A percentile compares a stretch with the other conserved stretches of the same genome.
phyloP scores from a whole-genome alignment of 1,284 basidiomycete genomes.

The Sporisorium iseilematis-ciliati region DNA sequence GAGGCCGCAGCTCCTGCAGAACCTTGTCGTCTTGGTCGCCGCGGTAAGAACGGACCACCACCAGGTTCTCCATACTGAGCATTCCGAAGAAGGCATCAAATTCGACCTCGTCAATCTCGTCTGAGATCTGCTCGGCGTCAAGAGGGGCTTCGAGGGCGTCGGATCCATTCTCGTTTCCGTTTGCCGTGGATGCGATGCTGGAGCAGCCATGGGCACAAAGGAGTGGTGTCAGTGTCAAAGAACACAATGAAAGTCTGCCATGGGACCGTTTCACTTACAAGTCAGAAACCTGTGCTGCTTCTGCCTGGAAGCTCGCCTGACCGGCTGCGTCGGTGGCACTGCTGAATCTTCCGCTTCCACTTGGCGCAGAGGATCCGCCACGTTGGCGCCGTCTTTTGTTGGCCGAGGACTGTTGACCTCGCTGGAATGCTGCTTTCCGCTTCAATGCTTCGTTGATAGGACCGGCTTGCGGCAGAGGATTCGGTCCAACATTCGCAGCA shows the following conservation, averaged over 20 bases:
- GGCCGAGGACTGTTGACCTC: slow-evolving; percentile 57
- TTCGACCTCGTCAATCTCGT: slow-evolving; percentile 44
- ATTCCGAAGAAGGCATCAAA: slow-evolving; percentile 83
- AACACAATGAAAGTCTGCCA: no score
- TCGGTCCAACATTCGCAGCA: slow-evolving; percentile 19
- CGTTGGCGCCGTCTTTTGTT: slow-evolving; percentile 70
- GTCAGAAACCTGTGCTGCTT: slow-evolving; percentile 75
- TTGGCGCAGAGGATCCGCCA: slow-evolving; percentile 52
- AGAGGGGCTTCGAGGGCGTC: slow-evolving; percentile 2
- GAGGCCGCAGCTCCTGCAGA: slow-evolving; percentile 86
- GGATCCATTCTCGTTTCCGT: slow-evolving; percentile 16
- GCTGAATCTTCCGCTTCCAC: slow-evolving; percentile 19
- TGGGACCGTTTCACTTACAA: slow-evolving; percentile 73
- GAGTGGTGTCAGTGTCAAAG: background rate
- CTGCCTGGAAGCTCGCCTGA: slow-evolving; percentile 67
- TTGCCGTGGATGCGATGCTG: slow-evolving; percentile 28
- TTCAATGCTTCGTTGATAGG: slow-evolving; percentile 52
- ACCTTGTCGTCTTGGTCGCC: slow-evolving; percentile 93
- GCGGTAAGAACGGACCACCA: slow-evolving; percentile 87
- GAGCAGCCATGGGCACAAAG: no score
- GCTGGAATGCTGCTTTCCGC: slow-evolving; percentile 54
- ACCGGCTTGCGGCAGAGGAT: slow-evolving; percentile 1
- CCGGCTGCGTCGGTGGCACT: slow-evolving; percentile 23
- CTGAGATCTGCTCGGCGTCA: slow-evolving; percentile 23
- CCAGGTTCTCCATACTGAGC: slow-evolving; percentile 81